These are phyloP conservation scores for Verticillium klebahnii DNA, from an alignment of 2,329 filamentous ascomycete species.

Conservation along the genomic window DNA sequence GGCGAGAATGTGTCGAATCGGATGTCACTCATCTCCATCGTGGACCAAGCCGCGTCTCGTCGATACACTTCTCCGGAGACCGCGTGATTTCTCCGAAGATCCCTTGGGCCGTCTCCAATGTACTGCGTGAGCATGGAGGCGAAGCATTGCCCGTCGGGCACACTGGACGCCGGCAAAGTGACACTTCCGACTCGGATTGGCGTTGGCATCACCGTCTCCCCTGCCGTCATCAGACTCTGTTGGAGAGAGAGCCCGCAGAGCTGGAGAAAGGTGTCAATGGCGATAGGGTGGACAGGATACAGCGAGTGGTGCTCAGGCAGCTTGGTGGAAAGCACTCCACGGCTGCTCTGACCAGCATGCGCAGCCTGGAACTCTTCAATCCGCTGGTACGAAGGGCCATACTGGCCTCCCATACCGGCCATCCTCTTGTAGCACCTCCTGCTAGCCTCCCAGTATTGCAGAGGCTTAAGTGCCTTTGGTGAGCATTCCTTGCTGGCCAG, in stretches of 20 bases:
- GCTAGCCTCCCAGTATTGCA: neutral
- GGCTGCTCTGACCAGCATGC: neutral
- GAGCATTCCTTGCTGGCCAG: too few species aligned
- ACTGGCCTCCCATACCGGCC: neutral
- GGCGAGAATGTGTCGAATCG: neutral
- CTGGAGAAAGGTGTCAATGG: slow-evolving; percentile 1
- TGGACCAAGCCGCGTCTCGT: neutral
- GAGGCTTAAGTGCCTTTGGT: neutral
- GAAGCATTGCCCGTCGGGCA: neutral
- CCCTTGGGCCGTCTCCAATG: neutral
- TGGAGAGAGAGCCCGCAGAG: neutral
- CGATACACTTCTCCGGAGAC: neutral
- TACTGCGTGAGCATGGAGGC: neutral
- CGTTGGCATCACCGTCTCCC: neutral
- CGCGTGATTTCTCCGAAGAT: neutral
- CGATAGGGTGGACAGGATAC: slow-evolving; percentile 3
- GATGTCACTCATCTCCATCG: neutral
- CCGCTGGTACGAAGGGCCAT: slow-evolving; percentile 2
- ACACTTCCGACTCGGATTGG: neutral
- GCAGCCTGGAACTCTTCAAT: neutral
- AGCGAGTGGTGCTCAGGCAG: neutral
- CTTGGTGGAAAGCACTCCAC: neutral
- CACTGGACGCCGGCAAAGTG: neutral
- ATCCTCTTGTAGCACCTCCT: neutral
- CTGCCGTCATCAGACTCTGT: neutral